A percentile compares a stretch with the other conserved stretches of the same genome.
phyloP scores from a whole-genome alignment of 345 rosid genomes.

The Eutrema japonicum region DNA sequence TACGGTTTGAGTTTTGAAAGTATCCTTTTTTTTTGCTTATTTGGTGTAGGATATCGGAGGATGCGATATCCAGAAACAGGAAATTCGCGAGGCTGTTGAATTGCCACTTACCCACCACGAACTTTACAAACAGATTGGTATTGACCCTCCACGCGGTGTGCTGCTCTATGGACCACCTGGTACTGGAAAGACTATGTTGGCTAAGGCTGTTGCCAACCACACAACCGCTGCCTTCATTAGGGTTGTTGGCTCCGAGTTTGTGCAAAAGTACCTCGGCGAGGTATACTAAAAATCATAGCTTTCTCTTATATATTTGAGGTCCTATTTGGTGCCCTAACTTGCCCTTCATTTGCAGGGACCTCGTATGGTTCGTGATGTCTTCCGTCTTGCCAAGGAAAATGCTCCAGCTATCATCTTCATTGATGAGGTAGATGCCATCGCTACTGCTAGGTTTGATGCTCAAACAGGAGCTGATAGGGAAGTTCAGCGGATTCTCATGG shows the following conservation, averaged over 20 bases:
- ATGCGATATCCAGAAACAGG: constrained; percentile 98
- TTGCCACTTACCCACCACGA: constrained; percentile 95
- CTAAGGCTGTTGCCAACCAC: constrained; percentile 97
- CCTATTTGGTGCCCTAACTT: not conserved
- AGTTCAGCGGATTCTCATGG: constrained; percentile 97
- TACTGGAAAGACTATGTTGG: constrained; percentile 98
- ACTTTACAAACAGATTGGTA: constrained; percentile 93
- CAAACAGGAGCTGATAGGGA: constrained; percentile 99
- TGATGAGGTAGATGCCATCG: constrained; percentile 98
- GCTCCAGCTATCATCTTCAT: constrained; percentile 98
- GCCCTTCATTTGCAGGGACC: constrained; percentile 69
- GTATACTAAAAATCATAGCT: constrained; percentile 44
- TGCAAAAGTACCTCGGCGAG: constrained; percentile 98
- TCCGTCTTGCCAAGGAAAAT: constrained; percentile 97
- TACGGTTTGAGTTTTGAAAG: constrained; percentile 32
- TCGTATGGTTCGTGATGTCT: constrained; percentile 99
- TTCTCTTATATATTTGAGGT: not conserved
- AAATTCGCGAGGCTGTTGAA: constrained; percentile 99
- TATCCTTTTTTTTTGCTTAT: too few species aligned
- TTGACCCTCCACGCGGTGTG: constrained; percentile 98
- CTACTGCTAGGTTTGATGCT: constrained; percentile 99
- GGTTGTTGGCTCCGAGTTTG: constrained; percentile 99
- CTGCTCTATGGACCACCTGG: constrained; percentile 98
- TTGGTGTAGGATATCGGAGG: constrained; percentile 89
- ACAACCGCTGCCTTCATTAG: constrained; percentile 97